Base-by-base conservation (phyloP, 169 alveolate species). In the Babesia sp. region DNA sequence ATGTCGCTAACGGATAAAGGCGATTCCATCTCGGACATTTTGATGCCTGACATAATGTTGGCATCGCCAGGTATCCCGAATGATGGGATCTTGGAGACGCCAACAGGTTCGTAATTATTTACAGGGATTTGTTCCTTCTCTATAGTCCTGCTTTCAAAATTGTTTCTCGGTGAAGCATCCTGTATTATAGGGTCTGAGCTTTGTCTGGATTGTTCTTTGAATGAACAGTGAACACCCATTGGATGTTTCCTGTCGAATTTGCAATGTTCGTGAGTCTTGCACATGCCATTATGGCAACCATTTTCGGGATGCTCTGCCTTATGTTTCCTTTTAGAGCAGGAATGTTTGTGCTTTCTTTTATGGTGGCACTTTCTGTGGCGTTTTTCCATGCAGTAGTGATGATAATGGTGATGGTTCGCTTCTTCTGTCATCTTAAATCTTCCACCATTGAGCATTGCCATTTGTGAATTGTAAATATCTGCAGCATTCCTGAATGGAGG, bases 361-460 rank as follows among this genome's bases (percentile, higher is more conserved):
- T 72, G 72, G 12, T 20, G 24, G 41, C 74, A 72, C 48, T 61
- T 3, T 0, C 46, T 16, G 34, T 72, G 63, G 16, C 51, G n/a
- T 18, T 20, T 2, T 24, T 61, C 74, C 36, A 12, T 8, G 33
- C 59, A 69, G 66, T 72, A 74, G 64, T 50, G 39, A 64, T 72
- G 83, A 28, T 69, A 56, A 26, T 69, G 70, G 36, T 69, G 68
- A 36, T 69, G 79, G 46, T 68, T 56, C 56, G 48, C 5, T 24
- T 45, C 34, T 22, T 67, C 76, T 24, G 63, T 33, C 11, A 34
- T 16, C 37, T 33, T 34, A 37, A 29, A 20, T 22, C 48, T 34
- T 29, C 53, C 55, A 3, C 57, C 57, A 7, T 34, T 7, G 55
- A 67, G 0, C 57, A 54, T 7, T 29, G 64, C 16, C 54, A 67